A percentile compares a stretch with the other conserved stretches of the same genome.
These are phyloP conservation scores for Eimeria praecox DNA, from an alignment of 169 alveolate genomes.

Conservation along the genomic window DNA sequence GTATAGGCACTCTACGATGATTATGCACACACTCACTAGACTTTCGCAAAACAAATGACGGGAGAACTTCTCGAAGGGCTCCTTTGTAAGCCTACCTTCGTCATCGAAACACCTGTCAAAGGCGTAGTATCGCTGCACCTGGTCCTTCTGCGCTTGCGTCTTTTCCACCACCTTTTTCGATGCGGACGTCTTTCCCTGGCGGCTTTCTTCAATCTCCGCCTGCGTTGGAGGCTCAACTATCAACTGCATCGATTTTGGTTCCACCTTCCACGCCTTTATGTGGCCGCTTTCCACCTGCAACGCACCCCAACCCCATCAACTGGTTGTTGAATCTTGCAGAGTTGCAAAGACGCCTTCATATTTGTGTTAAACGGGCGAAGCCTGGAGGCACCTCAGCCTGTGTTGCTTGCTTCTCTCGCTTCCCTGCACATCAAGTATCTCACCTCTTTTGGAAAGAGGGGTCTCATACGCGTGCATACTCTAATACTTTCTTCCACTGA, in stretches of 20 bases:
- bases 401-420: neutral
- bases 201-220: conserved; percentile 86
- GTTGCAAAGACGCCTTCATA: neutral
- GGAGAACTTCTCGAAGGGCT: neutral
- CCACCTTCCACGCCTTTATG: conserved; percentile 89
- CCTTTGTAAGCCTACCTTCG: conserved; percentile 78
- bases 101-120: conserved; percentile 90
- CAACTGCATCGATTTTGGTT: conserved; percentile 84
- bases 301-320: neutral
- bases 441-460: conserved; percentile 89
- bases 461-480: conserved; percentile 89
- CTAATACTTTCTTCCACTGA: conserved; percentile 88
- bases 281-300: conserved; percentile 86
- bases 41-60: neutral
- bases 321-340: neutral
- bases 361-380: neutral
- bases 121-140: conserved; percentile 86
- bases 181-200: conserved; percentile 83
- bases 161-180: conserved; percentile 84
- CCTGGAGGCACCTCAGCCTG: neutral
- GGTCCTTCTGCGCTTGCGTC: conserved; percentile 88
- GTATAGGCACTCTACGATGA: neutral
- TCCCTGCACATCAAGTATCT: neutral
- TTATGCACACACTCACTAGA: neutral
- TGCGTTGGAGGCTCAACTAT: conserved; percentile 88